Base-by-base conservation (phyloP, 257 asterid genomes). In the Gentiana macrophylla region DNA sequence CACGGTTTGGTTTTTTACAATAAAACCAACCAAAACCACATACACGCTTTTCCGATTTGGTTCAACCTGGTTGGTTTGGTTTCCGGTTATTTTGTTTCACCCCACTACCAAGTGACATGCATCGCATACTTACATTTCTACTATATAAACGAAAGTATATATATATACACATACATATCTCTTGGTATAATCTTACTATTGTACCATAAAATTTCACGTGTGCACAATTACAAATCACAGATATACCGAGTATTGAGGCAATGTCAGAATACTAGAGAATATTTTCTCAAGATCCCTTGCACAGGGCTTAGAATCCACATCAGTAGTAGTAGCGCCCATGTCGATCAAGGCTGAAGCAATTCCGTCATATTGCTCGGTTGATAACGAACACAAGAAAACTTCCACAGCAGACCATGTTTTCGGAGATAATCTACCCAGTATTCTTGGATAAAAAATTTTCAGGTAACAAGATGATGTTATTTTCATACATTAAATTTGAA, bases 341-440 rank as follows among this genome's bases (percentile, higher is more conserved):
- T 88, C 88, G 62, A 84, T 83, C 74, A 92, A 24, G 49, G 24
- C 24, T 15, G 24, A 15, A 15, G 24, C 24, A 0, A 15, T 15
- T 15, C 24, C 24, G 24, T 15, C 24, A 15, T 15, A 15, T 15
- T 15, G 24, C 24, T 15, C 24, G 24, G 90, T 78, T 57, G 86
- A 70, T 50, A 92, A 63, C 61, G 98, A 87, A 62, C 62, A 70
- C 77, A 92, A 77, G 74, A 92, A 92, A 59, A 72, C 67, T 75
- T 92, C 98, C 97, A 88, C 85, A 9, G 97, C 97, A 62, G 84
- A 69, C 98, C 98, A 92, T 55, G 98, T 92, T 71, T 83, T 85
- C 1, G 94, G 95, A 72, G 98, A 85, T 65, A 92, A 83, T 8
- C 95, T 92, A 45, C 98, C 98, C 61, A 91, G 97, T 66, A 87